Evolutionary conservation across 768 basidiomycete genomes (phyloP), one percentile per base, ranked within the genome.

Genomic region (Hygrocybe punicea): DNA sequence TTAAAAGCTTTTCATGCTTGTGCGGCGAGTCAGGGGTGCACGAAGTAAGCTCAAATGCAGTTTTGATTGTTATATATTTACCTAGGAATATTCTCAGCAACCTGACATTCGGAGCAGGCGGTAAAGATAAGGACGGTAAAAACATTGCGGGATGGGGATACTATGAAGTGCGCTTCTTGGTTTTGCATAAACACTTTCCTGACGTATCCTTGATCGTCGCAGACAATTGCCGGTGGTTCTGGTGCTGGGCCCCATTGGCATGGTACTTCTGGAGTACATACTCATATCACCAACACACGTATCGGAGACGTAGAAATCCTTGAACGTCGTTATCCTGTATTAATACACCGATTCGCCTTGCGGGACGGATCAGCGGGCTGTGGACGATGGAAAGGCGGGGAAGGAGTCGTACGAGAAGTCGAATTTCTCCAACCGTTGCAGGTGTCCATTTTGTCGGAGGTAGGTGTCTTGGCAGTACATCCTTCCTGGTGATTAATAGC

Each of bases 141-240:
- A 82, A 83, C 48, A 76, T 84, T 50, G 80, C 84, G 36, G 93
- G 93, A 44, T 96, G 91, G 91, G 92, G 93, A 0, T 96, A 94
- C 67, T 91, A 91, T 65, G 89, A 91, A 77, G 87, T 83, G 67
- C 54, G 71, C 53, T 39, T 42, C 29, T 8, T 8, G 8, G 29
- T 29, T 29, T 13, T 13, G 21, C 47, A 23, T 51, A 54, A 57
- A 24, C 39, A 42, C 25, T 39, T 42, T 49, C 51, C 58, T 52
- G 35, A 51, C 56, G 6, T 50, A 29, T 25, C 17, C 16, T 50
- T 19, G 48, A 62, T 29, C 8, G 29, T 29, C 29, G 54, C 62
- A 93, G 90, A 98, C 95, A 0, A 93, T 97, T 55, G 93, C 91
- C 3, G 95, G 94, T 7, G 95, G 95, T 19, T 91, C 90, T 4